Percentiles rank a stretch among this genome's conserved stretches.
Conservation (phyloP, 1,284 basidiomycete genomes). For the Calocybe gambosa region DNA sequence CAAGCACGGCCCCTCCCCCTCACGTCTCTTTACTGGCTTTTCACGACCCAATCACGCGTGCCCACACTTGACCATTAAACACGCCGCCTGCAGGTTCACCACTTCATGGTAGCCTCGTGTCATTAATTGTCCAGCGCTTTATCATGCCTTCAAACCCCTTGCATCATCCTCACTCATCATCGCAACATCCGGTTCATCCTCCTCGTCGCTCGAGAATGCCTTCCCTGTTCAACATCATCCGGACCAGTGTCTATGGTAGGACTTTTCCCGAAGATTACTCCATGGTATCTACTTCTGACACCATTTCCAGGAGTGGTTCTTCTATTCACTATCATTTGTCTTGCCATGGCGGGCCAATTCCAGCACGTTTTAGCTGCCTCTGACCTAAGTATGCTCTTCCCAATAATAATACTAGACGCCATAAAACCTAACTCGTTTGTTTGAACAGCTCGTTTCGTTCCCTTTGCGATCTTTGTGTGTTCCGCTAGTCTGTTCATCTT, state of each 20-base stretch:
- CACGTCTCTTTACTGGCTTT: conserved; percentile 6
- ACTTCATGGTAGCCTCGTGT: conserved; percentile 43
- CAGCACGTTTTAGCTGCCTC: conserved; percentile 61
- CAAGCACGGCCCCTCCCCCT: neutral
- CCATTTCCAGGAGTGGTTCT: conserved; percentile 48
- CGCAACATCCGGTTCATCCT: conserved; percentile 21
- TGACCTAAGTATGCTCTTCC: conserved; percentile 60
- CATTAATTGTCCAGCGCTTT: conserved; percentile 28
- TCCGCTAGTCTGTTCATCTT: conserved; percentile 61
- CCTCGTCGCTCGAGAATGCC: conserved; percentile 35
- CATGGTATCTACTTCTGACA: conserved; percentile 2
- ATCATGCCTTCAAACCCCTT: conserved; percentile 31
- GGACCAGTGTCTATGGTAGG: conserved; percentile 58
- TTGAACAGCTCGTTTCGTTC: conserved; percentile 69
- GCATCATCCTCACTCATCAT: conserved; percentile 22
- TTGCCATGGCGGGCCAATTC: conserved; percentile 72
- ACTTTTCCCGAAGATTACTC: conserved; percentile 1
- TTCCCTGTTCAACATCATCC: conserved; percentile 56
- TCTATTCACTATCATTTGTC: conserved; percentile 66
- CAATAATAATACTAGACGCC: conserved; percentile 1
- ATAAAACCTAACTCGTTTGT: conserved; percentile 5
- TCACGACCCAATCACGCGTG: conserved; percentile 13
- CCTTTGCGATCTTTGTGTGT: conserved; percentile 76
- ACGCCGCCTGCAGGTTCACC: conserved; percentile 15
- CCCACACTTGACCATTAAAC: conserved; percentile 10